A percentile compares a stretch with the other conserved stretches of the same genome.
Conservation (phyloP, 257 asterid genomes). For the Forsythia suspensa region DNA sequence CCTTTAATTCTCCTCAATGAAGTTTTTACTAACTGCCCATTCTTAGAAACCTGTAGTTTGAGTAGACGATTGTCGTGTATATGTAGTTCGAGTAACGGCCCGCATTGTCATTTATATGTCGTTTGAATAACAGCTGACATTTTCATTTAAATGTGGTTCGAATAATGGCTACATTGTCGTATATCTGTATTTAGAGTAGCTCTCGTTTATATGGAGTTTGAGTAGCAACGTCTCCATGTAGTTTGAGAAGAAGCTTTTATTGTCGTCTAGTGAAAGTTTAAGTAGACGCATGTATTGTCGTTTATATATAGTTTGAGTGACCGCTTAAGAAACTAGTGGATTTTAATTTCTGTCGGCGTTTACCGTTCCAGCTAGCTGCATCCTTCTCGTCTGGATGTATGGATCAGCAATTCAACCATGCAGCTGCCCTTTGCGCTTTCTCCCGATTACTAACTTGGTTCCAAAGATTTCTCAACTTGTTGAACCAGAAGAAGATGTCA, state of each 20-base stretch:
- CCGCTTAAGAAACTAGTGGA: background rate
- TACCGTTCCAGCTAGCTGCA: constrained; percentile 48
- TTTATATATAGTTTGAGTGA: background rate
- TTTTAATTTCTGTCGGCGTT: too few species aligned
- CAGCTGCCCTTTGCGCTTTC: constrained; percentile 62
- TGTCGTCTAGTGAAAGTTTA: background rate
- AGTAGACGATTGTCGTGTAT: background rate
- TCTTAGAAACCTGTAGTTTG: background rate
- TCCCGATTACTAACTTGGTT: constrained; percentile 43
- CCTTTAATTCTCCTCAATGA: background rate
- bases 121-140: background rate
- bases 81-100: background rate
- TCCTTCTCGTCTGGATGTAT: constrained; percentile 59
- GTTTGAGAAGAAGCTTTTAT: too few species aligned
- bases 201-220: too few species aligned
- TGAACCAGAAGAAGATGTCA: constrained; percentile 32
- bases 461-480: constrained; percentile 34
- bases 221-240: too few species aligned
- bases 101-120: too few species aligned
- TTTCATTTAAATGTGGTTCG: background rate
- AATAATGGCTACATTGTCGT: too few species aligned
- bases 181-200: too few species aligned
- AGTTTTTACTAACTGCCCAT: too few species aligned
- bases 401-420: constrained; percentile 47
- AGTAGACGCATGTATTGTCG: background rate